phyloP scores from a whole-genome alignment of 495 filamentous ascomycete species.

The Aspergillus conjunctus region DNA sequence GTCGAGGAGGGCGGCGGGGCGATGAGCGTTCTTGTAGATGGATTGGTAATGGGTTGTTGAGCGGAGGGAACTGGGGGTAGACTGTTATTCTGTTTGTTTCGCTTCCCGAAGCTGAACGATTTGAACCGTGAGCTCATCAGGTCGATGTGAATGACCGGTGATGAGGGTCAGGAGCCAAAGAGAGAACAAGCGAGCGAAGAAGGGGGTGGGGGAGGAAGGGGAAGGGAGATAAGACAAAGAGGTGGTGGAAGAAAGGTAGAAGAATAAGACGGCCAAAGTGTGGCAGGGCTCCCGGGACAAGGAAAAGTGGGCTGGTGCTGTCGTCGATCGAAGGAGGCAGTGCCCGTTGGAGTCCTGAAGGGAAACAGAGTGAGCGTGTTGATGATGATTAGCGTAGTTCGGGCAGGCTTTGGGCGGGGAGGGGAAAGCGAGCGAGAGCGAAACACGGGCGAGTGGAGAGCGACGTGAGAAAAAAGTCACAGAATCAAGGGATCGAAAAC shows the following conservation, averaged over 20 bases:
- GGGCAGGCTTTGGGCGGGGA: constrained; percentile 11
- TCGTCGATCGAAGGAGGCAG: constrained; percentile 14
- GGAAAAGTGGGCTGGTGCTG: constrained; percentile 10
- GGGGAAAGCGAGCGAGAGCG: neutral
- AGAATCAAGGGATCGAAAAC: constrained; percentile 14
- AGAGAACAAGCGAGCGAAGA: constrained; percentile 16
- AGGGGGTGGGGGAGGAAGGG: constrained; percentile 18
- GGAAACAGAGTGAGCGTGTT: neutral
- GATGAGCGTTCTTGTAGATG: constrained; percentile 30
- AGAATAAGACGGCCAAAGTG: constrained; percentile 3
- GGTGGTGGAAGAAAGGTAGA: constrained; percentile 10
- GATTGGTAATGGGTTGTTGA: constrained; percentile 19
- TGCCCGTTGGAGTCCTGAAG: constrained; percentile 6
- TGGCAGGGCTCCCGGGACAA: neutral
- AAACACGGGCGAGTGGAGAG: constrained; percentile 9
- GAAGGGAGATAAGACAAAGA: constrained; percentile 17
- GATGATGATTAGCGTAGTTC: constrained; percentile 1
- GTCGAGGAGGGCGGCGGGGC: constrained; percentile 37
- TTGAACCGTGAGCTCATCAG: constrained; percentile 57
- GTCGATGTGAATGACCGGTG: constrained; percentile 41
- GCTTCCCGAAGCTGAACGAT: constrained; percentile 49
- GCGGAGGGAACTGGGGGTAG: constrained; percentile 20
- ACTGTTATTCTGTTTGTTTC: constrained; percentile 38
- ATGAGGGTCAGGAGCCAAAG: constrained; percentile 20
- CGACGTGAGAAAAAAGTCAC: neutral